Evolutionary conservation across 177 flowering plant species (phyloP).

Genomic region (Telopea speciosissima): DNA sequence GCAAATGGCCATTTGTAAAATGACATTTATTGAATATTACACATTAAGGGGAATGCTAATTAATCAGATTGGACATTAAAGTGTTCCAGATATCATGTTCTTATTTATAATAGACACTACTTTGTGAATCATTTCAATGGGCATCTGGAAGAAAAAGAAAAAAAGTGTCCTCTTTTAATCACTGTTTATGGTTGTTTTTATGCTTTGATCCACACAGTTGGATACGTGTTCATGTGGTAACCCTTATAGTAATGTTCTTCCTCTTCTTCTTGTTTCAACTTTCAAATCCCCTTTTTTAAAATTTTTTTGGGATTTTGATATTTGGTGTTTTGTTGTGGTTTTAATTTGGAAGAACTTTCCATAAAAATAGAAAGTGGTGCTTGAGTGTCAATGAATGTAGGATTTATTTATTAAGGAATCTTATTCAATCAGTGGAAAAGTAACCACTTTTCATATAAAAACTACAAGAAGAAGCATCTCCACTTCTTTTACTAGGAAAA

Average conservation of each 20-base stretch:
- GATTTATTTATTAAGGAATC: conserved; percentile 12
- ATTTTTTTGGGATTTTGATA: not conserved
- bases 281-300: not conserved
- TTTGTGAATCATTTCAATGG: too few relatives aligned
- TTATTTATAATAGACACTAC: not conserved
- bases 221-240: not conserved
- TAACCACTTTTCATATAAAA: conserved; percentile 2
- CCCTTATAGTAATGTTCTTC: not conserved
- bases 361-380: conserved; percentile 3
- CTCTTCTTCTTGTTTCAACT: not conserved
- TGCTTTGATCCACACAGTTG: conserved; percentile 5
- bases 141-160: too few relatives aligned
- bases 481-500: conserved; percentile 9
- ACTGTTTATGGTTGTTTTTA: too few relatives aligned
- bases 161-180: not conserved
- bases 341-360: conserved; percentile 8
- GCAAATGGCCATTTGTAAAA: too few relatives aligned
- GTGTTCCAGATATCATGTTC: not conserved
- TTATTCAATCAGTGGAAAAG: conserved; percentile 12
- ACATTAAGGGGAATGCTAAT: too few relatives aligned
- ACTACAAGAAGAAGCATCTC: conserved; percentile 7
- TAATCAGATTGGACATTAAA: too few relatives aligned
- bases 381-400: conserved; percentile 6
- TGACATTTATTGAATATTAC: too few relatives aligned
- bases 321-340: conserved; percentile 6